These are phyloP conservation scores for Suaeda aralocaspica DNA, from an alignment of 148 eudicot genomes.

Conservation along the genomic window DNA sequence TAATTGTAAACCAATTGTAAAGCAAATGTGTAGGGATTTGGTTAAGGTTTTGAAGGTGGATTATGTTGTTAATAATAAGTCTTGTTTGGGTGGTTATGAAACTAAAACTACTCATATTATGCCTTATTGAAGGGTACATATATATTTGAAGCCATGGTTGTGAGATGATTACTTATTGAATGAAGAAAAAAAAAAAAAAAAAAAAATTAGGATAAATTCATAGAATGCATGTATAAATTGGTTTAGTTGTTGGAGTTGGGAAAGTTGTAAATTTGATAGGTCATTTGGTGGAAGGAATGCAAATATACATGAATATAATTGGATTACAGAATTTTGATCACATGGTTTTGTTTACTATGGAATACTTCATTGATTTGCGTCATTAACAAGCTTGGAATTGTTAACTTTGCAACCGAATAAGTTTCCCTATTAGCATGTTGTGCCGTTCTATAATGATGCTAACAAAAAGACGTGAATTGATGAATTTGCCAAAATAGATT, in stretches of 20 bases:
- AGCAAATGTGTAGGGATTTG: slow-evolving; percentile 64
- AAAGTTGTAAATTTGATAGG: slow-evolving; percentile 6
- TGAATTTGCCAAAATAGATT: too few relatives aligned
- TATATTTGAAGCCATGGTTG: too few relatives aligned
- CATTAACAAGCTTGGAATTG: too few relatives aligned
- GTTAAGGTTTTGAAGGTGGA: slow-evolving; percentile 59
- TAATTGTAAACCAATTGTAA: slow-evolving; percentile 41
- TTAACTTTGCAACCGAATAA: too few relatives aligned
- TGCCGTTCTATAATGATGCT: too few relatives aligned
- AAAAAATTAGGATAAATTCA: not conserved
- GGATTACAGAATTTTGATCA: not conserved
- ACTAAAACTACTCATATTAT: slow-evolving; percentile 69
- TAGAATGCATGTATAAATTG: too few relatives aligned
- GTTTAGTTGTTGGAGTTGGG: not conserved
- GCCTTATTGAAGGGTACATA: slow-evolving; percentile 30
- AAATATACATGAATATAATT: not conserved
- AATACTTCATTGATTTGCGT: not conserved
- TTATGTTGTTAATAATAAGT: slow-evolving; percentile 43
- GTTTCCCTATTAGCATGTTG: too few relatives aligned
- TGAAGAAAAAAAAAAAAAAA: not conserved
- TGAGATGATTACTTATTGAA: too few relatives aligned
- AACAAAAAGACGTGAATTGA: too few relatives aligned
- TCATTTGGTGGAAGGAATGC: not conserved
- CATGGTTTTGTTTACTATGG: too few relatives aligned
- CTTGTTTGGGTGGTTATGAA: slow-evolving; percentile 54